Base-by-base conservation (phyloP, 768 basidiomycete genomes). In the Cantharellus cinnabarinus region DNA sequence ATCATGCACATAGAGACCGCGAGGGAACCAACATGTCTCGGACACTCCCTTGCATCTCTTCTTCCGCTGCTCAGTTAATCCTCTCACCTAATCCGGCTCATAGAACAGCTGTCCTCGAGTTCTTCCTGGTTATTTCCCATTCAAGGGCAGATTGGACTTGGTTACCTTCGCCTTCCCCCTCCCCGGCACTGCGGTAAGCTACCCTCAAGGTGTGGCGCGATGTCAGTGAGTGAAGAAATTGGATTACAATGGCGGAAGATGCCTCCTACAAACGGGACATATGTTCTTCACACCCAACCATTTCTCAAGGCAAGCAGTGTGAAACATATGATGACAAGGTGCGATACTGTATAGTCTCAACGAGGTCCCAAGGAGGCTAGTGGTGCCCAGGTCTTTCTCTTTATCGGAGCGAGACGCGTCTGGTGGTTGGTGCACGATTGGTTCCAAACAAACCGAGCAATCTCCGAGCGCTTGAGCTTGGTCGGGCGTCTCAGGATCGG, bases 371-470 rank as follows among this genome's bases (percentile, higher is more conserved):
- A 73, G 73, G 34, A 69, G 60, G 29, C 64, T 59, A 42, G 68
- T 62, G 7, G 62, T 66, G 20, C 70, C 67, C 20, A 29, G 20
- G 20, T 29, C 20, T 29, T 29, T 29, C 44, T 65, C 68, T 34
- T 66, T 65, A 38, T 66, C 68, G 59, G 60, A 56, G 29, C 56
- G 63, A 42, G 7, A 51, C 38, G 62, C 56, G 56, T 62, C 64
- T 67, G 34, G 7, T 54, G 58, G 50, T 61, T 64, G 58, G 66
- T 63, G 61, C 44, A 78, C 65, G 62, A 93, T 91, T 3, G 80
- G 76, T 60, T 94, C 90, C 88, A 94, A 91, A 65, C 90, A 94
- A 57, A 95, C 93, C 3, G 88, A 79, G 65, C 90, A 95, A 66
- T 93, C 88, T 4, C 86, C 89, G 14, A 89, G 71, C 2, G 83